A percentile compares a stretch with the other conserved stretches of the same genome.
Evolutionary conservation across 352 stramenopile genomes (phyloP).

Genomic region (Pythium grandisporangium): DNA sequence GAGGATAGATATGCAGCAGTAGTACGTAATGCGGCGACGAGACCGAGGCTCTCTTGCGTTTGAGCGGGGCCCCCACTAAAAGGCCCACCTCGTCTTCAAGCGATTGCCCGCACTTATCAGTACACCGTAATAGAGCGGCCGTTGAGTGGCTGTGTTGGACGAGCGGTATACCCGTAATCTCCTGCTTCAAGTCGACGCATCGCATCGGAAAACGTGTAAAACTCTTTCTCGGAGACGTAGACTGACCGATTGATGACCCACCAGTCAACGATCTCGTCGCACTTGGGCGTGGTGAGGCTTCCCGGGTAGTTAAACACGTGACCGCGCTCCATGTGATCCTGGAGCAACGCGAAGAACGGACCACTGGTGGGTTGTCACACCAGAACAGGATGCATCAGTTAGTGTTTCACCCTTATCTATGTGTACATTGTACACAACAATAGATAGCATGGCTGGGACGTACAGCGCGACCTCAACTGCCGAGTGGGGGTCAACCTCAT

Average conservation of each 20-base stretch:
- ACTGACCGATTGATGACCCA: conserved; percentile 13
- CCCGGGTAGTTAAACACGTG: conserved; percentile 14
- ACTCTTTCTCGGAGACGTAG: conserved; percentile 5
- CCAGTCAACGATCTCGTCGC: conserved; percentile 21
- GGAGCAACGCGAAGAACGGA: conserved; percentile 3
- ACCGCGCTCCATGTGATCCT: not conserved
- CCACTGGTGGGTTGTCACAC: too few species aligned
- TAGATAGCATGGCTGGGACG: not conserved
- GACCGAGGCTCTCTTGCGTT: too few species aligned
- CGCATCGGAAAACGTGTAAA: conserved; percentile 8
- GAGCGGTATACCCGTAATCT: conserved; percentile 8
- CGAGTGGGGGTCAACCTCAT: not conserved
- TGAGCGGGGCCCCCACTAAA: too few species aligned
- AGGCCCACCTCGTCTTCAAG: too few species aligned
- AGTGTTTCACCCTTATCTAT: too few species aligned
- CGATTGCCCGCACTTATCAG: not conserved
- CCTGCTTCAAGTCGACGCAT: conserved; percentile 8
- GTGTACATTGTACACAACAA: too few species aligned
- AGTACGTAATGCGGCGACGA: too few species aligned
- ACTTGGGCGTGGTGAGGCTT: conserved; percentile 20
- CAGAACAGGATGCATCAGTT: too few species aligned
- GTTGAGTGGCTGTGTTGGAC: conserved; percentile 14
- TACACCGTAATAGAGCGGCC: conserved; percentile 8
- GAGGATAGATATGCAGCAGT: too few species aligned
- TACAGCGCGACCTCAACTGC: not conserved